Conservation (phyloP, 2,329 filamentous ascomycete genomes). For the Helotiales sp. region DNA sequence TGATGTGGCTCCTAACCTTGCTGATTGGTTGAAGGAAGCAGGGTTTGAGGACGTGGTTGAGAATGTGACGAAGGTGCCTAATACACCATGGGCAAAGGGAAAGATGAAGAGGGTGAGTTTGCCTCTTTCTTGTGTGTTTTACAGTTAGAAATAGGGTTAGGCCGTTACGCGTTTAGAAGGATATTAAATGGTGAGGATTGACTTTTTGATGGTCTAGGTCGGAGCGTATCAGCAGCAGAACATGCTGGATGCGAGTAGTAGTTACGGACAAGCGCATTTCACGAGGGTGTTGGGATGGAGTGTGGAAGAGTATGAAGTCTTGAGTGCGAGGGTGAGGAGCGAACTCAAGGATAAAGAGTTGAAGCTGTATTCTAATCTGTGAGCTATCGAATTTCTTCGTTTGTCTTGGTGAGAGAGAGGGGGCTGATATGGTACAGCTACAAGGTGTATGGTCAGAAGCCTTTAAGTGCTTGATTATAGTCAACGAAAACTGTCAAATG, state of each 20-base stretch:
- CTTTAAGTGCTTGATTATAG: not conserved
- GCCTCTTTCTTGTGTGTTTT: too few species aligned
- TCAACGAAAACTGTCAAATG: not conserved
- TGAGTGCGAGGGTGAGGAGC: conserved; percentile 32
- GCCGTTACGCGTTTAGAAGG: too few species aligned
- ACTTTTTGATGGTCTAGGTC: too few species aligned
- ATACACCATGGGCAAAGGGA: conserved; percentile 41
- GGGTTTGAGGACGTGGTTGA: conserved; percentile 38
- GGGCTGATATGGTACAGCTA: not conserved
- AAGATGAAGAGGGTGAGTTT: conserved; percentile 37
- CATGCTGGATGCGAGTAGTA: conserved; percentile 20
- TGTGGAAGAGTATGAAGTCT: conserved; percentile 28
- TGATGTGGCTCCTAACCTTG: conserved; percentile 18
- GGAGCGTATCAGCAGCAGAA: conserved; percentile 26
- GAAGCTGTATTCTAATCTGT: conserved; percentile 36
- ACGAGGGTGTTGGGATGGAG: conserved; percentile 34
- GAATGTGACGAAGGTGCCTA: conserved; percentile 17
- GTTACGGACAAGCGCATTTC: conserved; percentile 28
- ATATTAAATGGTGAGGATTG: too few species aligned
- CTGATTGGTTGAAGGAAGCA: conserved; percentile 33
- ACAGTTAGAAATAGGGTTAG: too few species aligned
- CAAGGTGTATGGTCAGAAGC: conserved; percentile 35
- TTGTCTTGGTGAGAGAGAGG: not conserved
- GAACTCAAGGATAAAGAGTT: conserved; percentile 33
- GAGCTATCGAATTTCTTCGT: too few species aligned